Evolutionary conservation across 306 rosid genomes (phyloP).

Genomic region (Biancaea sappan): DNA sequence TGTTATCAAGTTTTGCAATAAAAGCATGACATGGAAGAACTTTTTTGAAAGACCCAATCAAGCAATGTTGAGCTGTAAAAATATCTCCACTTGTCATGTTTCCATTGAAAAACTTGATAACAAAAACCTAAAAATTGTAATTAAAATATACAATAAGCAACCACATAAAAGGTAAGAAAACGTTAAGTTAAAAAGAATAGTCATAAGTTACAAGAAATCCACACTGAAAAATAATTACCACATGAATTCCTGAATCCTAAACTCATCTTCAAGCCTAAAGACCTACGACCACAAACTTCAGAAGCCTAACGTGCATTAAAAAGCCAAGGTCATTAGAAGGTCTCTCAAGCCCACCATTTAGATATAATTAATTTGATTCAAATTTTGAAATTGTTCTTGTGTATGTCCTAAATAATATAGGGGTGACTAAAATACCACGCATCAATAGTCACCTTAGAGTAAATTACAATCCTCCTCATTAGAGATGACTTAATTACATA

Average conservation of each 20-base stretch:
- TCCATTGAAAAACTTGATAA: too few species aligned
- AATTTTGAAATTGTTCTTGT: too few species aligned
- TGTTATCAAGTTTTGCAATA: too few species aligned
- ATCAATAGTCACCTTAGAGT: not conserved
- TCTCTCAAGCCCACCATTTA: not conserved
- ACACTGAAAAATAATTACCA: not conserved
- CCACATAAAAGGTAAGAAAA: not conserved
- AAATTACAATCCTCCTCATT: not conserved
- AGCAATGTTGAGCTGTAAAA: too few species aligned
- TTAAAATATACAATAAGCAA: not conserved
- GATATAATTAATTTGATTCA: not conserved
- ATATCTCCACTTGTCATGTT: too few species aligned
- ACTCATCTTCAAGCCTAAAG: not conserved
- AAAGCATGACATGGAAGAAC: too few species aligned
- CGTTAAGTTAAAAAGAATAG: not conserved
- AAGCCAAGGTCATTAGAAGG: not conserved
- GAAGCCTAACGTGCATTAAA: not conserved
- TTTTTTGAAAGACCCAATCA: too few species aligned
- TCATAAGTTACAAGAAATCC: not conserved
- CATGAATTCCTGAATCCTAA: not conserved
- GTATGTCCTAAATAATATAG: too few species aligned
- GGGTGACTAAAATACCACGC: not conserved
- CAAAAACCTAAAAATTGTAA: too few species aligned
- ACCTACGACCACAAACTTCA: not conserved
- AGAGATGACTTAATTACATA: too few species aligned